Percentiles rank a stretch among this genome's conserved stretches.
phyloP scores from a whole-genome alignment of 371 early-diverging fungal genomes.

The Rhizopus microsporus region DNA sequence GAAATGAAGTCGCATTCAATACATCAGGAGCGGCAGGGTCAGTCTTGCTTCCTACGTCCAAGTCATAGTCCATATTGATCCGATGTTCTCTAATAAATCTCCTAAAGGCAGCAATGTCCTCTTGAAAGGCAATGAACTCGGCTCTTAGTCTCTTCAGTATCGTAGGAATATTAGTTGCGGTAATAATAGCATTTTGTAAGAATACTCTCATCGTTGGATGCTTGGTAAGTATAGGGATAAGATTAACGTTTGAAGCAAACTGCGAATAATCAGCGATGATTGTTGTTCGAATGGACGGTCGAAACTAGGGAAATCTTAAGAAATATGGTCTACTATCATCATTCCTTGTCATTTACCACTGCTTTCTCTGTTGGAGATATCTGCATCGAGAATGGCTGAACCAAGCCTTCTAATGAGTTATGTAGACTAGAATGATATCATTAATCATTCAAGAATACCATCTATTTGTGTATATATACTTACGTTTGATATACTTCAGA shows the following conservation, averaged over 20 bases:
- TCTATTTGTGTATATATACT: constrained; percentile 2
- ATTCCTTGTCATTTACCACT: constrained; percentile 21
- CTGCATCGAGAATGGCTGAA: constrained; percentile 51
- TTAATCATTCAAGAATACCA: constrained; percentile 10
- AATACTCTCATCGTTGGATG: constrained; percentile 73
- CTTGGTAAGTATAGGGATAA: constrained; percentile 56
- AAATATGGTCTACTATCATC: neutral
- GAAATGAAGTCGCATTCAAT: constrained; percentile 31
- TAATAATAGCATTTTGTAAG: constrained; percentile 65
- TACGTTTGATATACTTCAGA: constrained; percentile 63
- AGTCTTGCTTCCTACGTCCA: constrained; percentile 52
- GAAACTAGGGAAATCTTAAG: constrained; percentile 23
- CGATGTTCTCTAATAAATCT: constrained; percentile 44
- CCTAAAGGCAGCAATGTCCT: constrained; percentile 58
- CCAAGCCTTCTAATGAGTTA: constrained; percentile 44
- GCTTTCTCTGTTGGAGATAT: constrained; percentile 33
- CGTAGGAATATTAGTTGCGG: constrained; percentile 47
- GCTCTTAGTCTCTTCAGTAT: constrained; percentile 56
- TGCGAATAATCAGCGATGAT: constrained; percentile 78
- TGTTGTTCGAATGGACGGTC: constrained; percentile 63
- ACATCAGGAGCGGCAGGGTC: constrained; percentile 18
- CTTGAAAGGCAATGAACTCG: constrained; percentile 65
- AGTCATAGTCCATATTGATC: constrained; percentile 45
- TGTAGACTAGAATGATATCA: constrained; percentile 24
- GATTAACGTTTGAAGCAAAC: constrained; percentile 65